Evolutionary conservation across 257 asterid genomes (phyloP), one percentile per base, ranked within the genome.

Genomic region (Gynochthodes officinalis): DNA sequence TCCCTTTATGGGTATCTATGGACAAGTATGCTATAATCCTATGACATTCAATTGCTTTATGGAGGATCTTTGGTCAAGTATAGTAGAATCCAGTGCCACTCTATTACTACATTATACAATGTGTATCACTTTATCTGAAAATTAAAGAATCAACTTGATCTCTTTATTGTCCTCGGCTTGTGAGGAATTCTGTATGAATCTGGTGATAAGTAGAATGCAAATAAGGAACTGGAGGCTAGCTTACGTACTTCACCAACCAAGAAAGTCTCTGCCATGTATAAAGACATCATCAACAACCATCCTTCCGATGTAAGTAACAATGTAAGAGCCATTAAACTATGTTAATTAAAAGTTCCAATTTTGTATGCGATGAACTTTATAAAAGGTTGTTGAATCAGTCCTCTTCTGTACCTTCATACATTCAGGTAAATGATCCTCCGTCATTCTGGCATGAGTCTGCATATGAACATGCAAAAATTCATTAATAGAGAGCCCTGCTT

Each of bases 241-340:
- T 82, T 70, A 89, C 83, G 86, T 89, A 91, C 83, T 82, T 86
- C 93, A 79, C 85, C 88, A 89, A 75, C 92, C 97, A 90, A 72
- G 91, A 90, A 89, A 95, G 78, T 84, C 93, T 92, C 99, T 95
- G 96, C 70, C 76, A 79, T 74, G 72, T 66, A 77, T 68, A 77
- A 76, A 28, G 73, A 55, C 81, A 77, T 42, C 32, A 60, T 62
- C 39, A 19, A 32, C 28, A 16, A 61, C 33, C 23, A 52, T 49
- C 53, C 13, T 30, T 53, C 12, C 0, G 2, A 33, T 8, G 10
- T 2, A 72, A 3, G 42, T 42, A 10, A 72, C 66, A 27, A 21
- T 35, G 14, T 27, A 48, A 48, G 43, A 61, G 42, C 13, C 27
- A 64, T 2, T 10, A 43, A 23, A 6, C 23, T 25, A 32, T 30